phyloP scores from a whole-genome alignment of 2,329 filamentous ascomycete species.

The Monilinia polystroma region DNA sequence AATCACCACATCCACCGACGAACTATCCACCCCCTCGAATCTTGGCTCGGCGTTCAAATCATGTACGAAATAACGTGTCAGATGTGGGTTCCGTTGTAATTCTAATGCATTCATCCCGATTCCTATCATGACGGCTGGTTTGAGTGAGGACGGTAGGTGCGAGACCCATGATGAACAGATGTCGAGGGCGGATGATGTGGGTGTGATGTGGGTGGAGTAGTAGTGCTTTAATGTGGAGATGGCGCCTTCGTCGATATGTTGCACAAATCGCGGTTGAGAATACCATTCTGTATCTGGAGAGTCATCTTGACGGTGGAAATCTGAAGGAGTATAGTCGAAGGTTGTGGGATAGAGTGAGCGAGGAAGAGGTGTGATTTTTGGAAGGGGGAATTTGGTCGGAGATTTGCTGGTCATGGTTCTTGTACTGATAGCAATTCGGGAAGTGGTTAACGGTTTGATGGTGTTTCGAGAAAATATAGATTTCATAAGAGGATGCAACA shows the following conservation, averaged over 20 bases:
- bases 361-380: slow-evolving; percentile 28
- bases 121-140: slow-evolving; percentile 42
- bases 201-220: slow-evolving; percentile 47
- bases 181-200: slow-evolving; percentile 47
- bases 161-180: slow-evolving; percentile 52
- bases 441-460: not conserved
- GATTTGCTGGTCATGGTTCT: slow-evolving; percentile 13
- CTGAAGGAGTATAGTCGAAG: slow-evolving; percentile 26
- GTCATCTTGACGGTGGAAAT: slow-evolving; percentile 32
- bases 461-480: not conserved
- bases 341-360: slow-evolving; percentile 32
- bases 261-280: slow-evolving; percentile 49
- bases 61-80: slow-evolving; percentile 41
- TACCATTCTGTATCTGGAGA: slow-evolving; percentile 33
- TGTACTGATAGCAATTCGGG: not conserved
- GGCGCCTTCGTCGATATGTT: slow-evolving; percentile 53
- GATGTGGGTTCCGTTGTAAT: slow-evolving; percentile 44
- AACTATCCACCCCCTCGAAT: slow-evolving; percentile 28
- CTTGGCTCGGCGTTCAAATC: slow-evolving; percentile 46
- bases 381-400: not conserved
- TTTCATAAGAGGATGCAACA: not conserved
- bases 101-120: slow-evolving; percentile 51
- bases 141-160: slow-evolving; percentile 39
- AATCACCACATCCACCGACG: slow-evolving; percentile 47
- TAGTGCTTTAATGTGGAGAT: slow-evolving; percentile 47